Conservation (phyloP, 345 rosid genomes). For the Linum lewisii region DNA sequence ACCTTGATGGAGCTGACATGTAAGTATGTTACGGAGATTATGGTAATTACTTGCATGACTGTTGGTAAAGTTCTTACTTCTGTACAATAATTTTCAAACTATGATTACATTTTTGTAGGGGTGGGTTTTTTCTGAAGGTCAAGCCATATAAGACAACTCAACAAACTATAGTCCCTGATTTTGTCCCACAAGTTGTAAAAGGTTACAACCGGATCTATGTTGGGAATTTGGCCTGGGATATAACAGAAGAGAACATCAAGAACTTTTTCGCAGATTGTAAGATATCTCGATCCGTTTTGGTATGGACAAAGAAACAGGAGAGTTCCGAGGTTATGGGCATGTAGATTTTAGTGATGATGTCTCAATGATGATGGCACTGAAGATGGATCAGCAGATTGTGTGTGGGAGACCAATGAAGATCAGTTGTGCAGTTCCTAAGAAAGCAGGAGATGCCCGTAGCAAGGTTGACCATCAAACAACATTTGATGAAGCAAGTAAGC, state of each 20-base stretch:
- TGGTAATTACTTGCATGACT: conserved; percentile 5
- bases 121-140: conserved; percentile 71
- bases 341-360: conserved; percentile 64
- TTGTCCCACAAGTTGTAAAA: conserved; percentile 52
- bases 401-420: conserved; percentile 78
- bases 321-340: conserved; percentile 80
- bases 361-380: conserved; percentile 55
- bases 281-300: conserved; percentile 69
- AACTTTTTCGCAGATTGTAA: conserved; percentile 66
- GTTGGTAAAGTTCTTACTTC: neutral
- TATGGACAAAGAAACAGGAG: conserved; percentile 68
- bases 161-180: conserved; percentile 32
- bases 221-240: conserved; percentile 86
- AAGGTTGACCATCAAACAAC: neutral
- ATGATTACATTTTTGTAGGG: conserved; percentile 40
- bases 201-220: conserved; percentile 82
- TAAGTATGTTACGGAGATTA: conserved; percentile 26
- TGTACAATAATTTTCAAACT: conserved; percentile 11
- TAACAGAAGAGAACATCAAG: conserved; percentile 60
- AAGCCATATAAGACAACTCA: conserved; percentile 55
- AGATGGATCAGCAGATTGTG: conserved; percentile 64
- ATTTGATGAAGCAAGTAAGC: neutral
- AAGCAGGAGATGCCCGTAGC: conserved; percentile 20
- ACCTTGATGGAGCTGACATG: conserved; percentile 75
- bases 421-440: conserved; percentile 69